Conservation (phyloP, 2,329 filamentous ascomycete genomes). For the Colletotrichum shisoi region DNA sequence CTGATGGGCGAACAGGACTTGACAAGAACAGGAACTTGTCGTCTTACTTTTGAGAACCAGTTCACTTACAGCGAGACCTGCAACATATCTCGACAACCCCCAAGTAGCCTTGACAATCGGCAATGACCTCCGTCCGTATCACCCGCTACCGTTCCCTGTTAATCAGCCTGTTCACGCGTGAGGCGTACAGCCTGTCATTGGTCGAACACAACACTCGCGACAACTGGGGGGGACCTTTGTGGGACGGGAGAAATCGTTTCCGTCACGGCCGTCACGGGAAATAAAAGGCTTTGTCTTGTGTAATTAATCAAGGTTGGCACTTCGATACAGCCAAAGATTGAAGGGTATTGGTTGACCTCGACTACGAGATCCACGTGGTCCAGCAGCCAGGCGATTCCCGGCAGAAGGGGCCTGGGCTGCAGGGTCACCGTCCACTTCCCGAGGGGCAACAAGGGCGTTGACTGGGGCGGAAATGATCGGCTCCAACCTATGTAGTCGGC, state of each 20-base stretch:
- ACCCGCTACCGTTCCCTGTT: neutral
- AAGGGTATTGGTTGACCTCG: neutral
- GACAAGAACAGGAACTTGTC: neutral
- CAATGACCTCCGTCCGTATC: neutral
- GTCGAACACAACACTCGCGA: neutral
- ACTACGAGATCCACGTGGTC: neutral
- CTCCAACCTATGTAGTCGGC: slow-evolving; percentile 15
- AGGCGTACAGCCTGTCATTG: neutral
- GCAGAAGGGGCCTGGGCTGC: slow-evolving; percentile 11
- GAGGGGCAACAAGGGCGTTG: slow-evolving; percentile 25
- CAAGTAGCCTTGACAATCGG: neutral
- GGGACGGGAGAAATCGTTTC: neutral
- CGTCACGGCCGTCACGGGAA: neutral
- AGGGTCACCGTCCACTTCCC: slow-evolving; percentile 25
- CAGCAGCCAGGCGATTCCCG: slow-evolving; percentile 21
- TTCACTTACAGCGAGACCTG: neutral
- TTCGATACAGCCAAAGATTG: neutral
- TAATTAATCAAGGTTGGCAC: neutral
- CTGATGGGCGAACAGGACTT: neutral
- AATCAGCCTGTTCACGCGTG: neutral
- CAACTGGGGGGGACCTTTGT: neutral
- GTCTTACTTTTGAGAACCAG: neutral
- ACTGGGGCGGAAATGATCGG: slow-evolving; percentile 22
- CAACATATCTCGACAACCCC: neutral
- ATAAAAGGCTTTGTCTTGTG: neutral